A percentile compares a stretch with the other conserved stretches of the same genome.
These are phyloP conservation scores for Coix lacrymajobi DNA, from an alignment of 176 grass and related monocot species.

Conservation along the genomic window DNA sequence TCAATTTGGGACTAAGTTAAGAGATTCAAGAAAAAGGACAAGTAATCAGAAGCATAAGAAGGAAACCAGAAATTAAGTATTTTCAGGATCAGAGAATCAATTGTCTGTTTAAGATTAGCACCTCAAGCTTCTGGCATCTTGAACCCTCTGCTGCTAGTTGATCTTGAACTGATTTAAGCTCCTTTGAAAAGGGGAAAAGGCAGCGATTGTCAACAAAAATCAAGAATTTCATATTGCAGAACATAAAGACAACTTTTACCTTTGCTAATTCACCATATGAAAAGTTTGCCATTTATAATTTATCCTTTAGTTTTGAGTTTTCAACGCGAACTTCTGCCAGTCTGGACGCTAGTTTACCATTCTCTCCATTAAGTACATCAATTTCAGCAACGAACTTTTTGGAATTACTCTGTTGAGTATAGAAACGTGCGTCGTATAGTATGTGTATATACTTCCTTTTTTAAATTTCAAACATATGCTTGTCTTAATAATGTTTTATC, in stretches of 20 bases:
- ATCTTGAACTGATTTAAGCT: conserved; percentile 80
- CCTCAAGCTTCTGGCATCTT: conserved; percentile 87
- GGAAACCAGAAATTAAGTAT: conserved; percentile 4
- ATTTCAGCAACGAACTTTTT: conserved; percentile 49
- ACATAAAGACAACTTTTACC: conserved; percentile 43
- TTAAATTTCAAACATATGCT: too few relatives aligned
- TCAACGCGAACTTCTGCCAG: conserved; percentile 55
- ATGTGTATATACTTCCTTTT: too few relatives aligned
- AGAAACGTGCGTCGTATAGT: too few relatives aligned
- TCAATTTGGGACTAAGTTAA: conserved; percentile 69
- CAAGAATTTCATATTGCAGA: neutral
- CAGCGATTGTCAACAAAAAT: neutral
- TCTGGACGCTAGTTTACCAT: conserved; percentile 51
- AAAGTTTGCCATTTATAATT: conserved; percentile 50
- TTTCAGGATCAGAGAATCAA: conserved; percentile 14
- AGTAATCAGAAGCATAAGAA: conserved; percentile 29
- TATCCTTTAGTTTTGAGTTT: conserved; percentile 63
- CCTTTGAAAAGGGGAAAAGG: conserved; percentile 44
- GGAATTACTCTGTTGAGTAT: too few relatives aligned
- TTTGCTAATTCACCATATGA: conserved; percentile 61
- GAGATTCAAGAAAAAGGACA: neutral
- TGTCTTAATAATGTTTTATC: too few relatives aligned
- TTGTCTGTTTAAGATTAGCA: conserved; percentile 26
- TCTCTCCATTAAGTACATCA: conserved; percentile 50
- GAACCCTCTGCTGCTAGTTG: conserved; percentile 76